A percentile compares a stretch with the other conserved stretches of the same genome.
Evolutionary conservation across 495 filamentous ascomycete species (phyloP).

Genomic region (Glarea lozoyensis): DNA sequence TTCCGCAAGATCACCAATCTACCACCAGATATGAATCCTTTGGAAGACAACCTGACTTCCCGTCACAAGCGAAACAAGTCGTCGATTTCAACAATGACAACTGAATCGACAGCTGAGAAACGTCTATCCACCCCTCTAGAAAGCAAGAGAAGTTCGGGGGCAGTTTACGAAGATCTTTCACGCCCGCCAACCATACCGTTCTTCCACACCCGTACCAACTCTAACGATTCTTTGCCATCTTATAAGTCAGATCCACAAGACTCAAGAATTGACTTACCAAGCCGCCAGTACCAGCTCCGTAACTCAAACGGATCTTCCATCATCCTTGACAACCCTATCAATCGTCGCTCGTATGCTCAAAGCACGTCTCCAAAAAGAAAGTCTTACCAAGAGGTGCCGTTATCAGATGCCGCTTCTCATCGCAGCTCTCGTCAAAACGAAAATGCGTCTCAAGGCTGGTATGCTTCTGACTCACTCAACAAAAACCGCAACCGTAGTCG

Average conservation of each 20-base stretch:
- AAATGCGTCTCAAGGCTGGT: slow-evolving; percentile 44
- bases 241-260: slow-evolving; percentile 37
- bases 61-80: slow-evolving; percentile 69
- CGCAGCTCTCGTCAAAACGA: slow-evolving; percentile 12
- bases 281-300: slow-evolving; percentile 36
- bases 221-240: slow-evolving; percentile 38
- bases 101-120: slow-evolving; percentile 35
- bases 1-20: slow-evolving; percentile 73
- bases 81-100: slow-evolving; percentile 46
- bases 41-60: slow-evolving; percentile 78
- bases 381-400: slow-evolving; percentile 22
- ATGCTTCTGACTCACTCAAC: slow-evolving; percentile 40
- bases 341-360: slow-evolving; percentile 30
- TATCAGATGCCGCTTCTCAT: slow-evolving; percentile 4
- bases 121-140: slow-evolving; percentile 39
- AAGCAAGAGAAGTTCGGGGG: slow-evolving; percentile 37
- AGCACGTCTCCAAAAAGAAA: slow-evolving; percentile 26
- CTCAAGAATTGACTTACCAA: slow-evolving; percentile 41
- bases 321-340: slow-evolving; percentile 32
- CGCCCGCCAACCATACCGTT: slow-evolving; percentile 60
- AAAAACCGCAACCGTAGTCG: slow-evolving; percentile 39
- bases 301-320: slow-evolving; percentile 37
- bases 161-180: slow-evolving; percentile 43
- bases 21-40: slow-evolving; percentile 86
- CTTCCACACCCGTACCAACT: slow-evolving; percentile 59